Evolutionary conservation across 352 stramenopile genomes (phyloP).

Genomic region (Globisporangium paddicum): DNA sequence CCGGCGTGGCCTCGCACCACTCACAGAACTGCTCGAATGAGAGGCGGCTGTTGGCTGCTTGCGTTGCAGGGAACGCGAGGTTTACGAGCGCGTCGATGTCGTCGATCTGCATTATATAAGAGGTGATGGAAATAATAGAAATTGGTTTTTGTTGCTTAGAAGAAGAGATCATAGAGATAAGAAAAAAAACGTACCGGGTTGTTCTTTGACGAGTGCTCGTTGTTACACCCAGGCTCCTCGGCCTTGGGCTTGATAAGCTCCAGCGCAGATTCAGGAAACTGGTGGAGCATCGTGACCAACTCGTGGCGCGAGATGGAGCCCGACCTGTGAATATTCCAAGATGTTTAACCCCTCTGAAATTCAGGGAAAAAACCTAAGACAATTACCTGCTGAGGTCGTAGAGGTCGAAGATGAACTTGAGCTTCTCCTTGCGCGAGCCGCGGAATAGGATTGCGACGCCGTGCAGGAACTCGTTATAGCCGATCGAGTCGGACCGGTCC

Average conservation of each 20-base stretch:
- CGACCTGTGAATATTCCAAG: slow-evolving; percentile 27
- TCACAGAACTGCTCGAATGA: slow-evolving; percentile 86
- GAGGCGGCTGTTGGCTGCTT: slow-evolving; percentile 47
- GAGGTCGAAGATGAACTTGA: slow-evolving; percentile 92
- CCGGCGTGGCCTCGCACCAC: slow-evolving; percentile 80
- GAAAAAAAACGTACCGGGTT: slow-evolving; percentile 6
- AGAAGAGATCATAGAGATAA: neutral
- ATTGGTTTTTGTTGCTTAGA: neutral
- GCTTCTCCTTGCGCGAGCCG: slow-evolving; percentile 86
- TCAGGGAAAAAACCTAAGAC: neutral
- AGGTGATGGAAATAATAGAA: neutral
- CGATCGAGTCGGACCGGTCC: slow-evolving; percentile 80
- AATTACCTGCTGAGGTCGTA: slow-evolving; percentile 86
- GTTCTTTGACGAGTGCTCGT: slow-evolving; percentile 1
- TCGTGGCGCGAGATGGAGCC: slow-evolving; percentile 85
- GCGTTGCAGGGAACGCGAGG: slow-evolving; percentile 48
- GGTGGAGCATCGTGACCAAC: slow-evolving; percentile 81
- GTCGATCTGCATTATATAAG: slow-evolving; percentile 30
- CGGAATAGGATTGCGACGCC: slow-evolving; percentile 84
- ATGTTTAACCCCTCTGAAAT: neutral
- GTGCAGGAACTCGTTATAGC: slow-evolving; percentile 91
- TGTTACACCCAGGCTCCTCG: slow-evolving; percentile 15
- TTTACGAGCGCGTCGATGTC: slow-evolving; percentile 84
- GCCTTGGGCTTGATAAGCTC: slow-evolving; percentile 44
- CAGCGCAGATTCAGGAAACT: slow-evolving; percentile 73